These are phyloP conservation scores for Bacidia rubella DNA, from an alignment of 495 filamentous ascomycete species.

Conservation along the genomic window DNA sequence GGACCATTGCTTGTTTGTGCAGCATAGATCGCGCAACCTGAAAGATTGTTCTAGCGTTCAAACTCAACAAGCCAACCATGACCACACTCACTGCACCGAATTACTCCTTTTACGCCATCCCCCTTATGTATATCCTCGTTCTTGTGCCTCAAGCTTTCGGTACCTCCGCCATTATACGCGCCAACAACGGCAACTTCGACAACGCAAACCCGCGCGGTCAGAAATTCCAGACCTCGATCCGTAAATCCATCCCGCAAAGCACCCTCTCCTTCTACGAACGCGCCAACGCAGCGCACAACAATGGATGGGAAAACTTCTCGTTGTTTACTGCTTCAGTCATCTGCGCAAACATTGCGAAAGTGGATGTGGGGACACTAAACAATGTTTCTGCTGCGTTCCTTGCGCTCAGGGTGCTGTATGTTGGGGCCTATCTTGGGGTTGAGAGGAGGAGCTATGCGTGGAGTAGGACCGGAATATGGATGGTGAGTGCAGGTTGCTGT, in stretches of 20 bases:
- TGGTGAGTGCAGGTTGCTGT: conserved; percentile 1
- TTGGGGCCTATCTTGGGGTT: conserved; percentile 19
- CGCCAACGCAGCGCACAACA: conserved; percentile 27
- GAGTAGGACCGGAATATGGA: conserved; percentile 5
- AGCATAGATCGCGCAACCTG: too few species aligned
- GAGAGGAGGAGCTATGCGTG: not conserved
- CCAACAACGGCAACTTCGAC: conserved; percentile 20
- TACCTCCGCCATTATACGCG: conserved; percentile 16
- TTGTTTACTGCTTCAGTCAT: conserved; percentile 28
- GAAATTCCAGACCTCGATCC: conserved; percentile 15
- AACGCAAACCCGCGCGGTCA: conserved; percentile 25
- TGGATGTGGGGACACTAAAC: conserved; percentile 20
- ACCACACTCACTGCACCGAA: conserved; percentile 12
- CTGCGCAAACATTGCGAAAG: conserved; percentile 25
- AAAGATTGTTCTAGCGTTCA: too few species aligned
- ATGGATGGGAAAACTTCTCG: conserved; percentile 31
- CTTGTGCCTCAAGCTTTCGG: conserved; percentile 26
- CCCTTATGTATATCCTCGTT: conserved; percentile 25
- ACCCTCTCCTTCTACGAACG: conserved; percentile 26
- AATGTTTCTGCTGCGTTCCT: conserved; percentile 20
- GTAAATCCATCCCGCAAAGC: conserved; percentile 17
- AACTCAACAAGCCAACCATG: not conserved
- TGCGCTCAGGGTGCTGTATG: conserved; percentile 19
- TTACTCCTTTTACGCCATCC: conserved; percentile 26
- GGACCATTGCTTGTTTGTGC: too few species aligned